Percentiles rank a stretch among this genome's conserved stretches.
Conservation (phyloP, 2,329 filamentous ascomycete species). For the Emericellopsis cladophorae region DNA sequence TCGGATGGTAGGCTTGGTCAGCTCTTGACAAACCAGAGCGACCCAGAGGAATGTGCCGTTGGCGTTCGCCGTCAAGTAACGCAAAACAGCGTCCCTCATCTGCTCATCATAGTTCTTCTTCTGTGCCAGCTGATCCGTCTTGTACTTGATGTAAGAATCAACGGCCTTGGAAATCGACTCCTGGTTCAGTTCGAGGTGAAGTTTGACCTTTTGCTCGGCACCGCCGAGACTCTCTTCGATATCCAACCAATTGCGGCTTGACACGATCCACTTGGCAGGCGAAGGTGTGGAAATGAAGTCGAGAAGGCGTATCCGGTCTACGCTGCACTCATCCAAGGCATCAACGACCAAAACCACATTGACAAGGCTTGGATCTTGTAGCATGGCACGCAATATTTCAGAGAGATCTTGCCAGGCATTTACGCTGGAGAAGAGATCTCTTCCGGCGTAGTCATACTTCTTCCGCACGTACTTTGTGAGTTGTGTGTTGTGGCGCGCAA, state of each 20-base stretch:
- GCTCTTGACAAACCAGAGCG: constrained; percentile 6
- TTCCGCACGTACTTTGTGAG: constrained; percentile 18
- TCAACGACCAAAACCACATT: constrained; percentile 25
- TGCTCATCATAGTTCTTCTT: background rate
- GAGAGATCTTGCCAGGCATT: constrained; percentile 23
- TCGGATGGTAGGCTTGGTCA: background rate
- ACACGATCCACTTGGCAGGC: constrained; percentile 26
- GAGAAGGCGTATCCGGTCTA: constrained; percentile 16
- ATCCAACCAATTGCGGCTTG: constrained; percentile 25
- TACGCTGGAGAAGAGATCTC: constrained; percentile 21
- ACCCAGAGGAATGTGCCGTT: constrained; percentile 15
- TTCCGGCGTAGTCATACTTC: constrained; percentile 17
- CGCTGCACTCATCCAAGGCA: constrained; percentile 30
- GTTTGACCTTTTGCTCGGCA: constrained; percentile 7
- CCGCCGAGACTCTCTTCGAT: constrained; percentile 20
- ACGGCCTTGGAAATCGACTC: constrained; percentile 19
- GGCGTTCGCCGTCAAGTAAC: constrained; percentile 13
- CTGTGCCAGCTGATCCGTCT: constrained; percentile 12
- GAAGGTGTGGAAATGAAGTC: constrained; percentile 15
- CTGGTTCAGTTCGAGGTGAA: constrained; percentile 23
- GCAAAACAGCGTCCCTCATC: background rate
- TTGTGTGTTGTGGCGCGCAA: constrained; percentile 20
- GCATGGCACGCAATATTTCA: constrained; percentile 22
- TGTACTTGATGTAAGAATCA: constrained; percentile 17
- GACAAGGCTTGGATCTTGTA: constrained; percentile 17